These are phyloP conservation scores for Schwanniomyces pseudopolymorphus DNA, from an alignment of 805 yeast genomes.

Conservation along the genomic window DNA sequence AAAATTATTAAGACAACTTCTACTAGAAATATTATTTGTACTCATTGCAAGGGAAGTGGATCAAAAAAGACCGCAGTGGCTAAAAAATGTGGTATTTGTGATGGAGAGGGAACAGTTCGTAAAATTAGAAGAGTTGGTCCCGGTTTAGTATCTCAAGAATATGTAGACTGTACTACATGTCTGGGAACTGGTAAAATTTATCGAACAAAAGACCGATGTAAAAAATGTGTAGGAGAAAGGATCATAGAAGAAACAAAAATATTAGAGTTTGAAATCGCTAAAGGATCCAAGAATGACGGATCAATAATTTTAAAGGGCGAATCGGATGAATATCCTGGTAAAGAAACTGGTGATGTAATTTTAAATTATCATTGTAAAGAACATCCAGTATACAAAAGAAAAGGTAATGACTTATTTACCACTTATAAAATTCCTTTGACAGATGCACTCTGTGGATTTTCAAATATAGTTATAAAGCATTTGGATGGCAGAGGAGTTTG, in stretches of 20 bases:
- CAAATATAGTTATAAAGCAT: slow-evolving; percentile 62
- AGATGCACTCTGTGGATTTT: slow-evolving; percentile 85
- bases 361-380: slow-evolving; percentile 55
- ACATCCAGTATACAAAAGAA: slow-evolving; percentile 52
- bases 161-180: slow-evolving; percentile 65
- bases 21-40: slow-evolving; percentile 71
- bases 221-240: slow-evolving; percentile 67
- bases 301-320: slow-evolving; percentile 59
- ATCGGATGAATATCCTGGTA: slow-evolving; percentile 77
- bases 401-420: slow-evolving; percentile 64
- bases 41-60: slow-evolving; percentile 74
- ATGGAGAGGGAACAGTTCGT: slow-evolving; percentile 66
- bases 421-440: slow-evolving; percentile 60
- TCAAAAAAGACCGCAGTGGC: slow-evolving; percentile 58
- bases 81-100: slow-evolving; percentile 63
- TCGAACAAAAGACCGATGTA: slow-evolving; percentile 71
- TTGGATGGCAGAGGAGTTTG: slow-evolving; percentile 76
- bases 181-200: slow-evolving; percentile 64
- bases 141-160: slow-evolving; percentile 68
- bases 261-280: slow-evolving; percentile 72
- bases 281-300: slow-evolving; percentile 68
- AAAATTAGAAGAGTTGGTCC: slow-evolving; percentile 67
- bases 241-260: slow-evolving; percentile 64
- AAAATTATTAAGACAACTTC: slow-evolving; percentile 73
- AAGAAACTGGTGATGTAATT: slow-evolving; percentile 74